Evolutionary conservation across 1,284 basidiomycete species (phyloP).

Genomic region (Puccinia triticina): DNA sequence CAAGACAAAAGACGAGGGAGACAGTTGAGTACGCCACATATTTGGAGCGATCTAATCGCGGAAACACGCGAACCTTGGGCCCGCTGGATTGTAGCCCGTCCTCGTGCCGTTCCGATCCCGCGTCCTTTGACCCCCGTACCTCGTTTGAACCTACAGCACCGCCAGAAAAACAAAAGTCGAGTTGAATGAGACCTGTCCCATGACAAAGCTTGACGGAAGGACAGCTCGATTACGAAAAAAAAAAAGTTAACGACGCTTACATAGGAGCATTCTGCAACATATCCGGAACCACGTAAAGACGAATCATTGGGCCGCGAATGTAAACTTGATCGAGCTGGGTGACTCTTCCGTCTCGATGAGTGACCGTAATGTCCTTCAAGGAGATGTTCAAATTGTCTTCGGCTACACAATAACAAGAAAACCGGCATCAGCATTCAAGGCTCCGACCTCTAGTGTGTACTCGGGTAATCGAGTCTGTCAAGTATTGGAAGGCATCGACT

Average conservation of each 20-base stretch:
- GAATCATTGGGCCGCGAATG: conserved; percentile 94
- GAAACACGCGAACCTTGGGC: conserved; percentile 59
- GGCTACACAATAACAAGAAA: conserved; percentile 65
- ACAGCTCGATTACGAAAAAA: conserved; percentile 36
- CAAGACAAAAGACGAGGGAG: background rate
- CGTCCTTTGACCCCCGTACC: conserved; percentile 77
- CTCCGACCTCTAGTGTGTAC: too few species aligned
- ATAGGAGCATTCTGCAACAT: conserved; percentile 99
- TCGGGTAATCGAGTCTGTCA: too few species aligned
- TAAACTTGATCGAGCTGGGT: conserved; percentile 99
- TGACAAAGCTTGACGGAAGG: conserved; percentile 15
- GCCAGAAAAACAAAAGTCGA: background rate
- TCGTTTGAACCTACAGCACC: conserved; percentile 46
- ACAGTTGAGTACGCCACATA: background rate
- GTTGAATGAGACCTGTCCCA: background rate
- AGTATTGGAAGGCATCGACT: background rate
- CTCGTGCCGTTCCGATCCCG: conserved; percentile 97
- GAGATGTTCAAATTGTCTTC: conserved; percentile 99
- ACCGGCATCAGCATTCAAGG: background rate
- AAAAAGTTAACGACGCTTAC: conserved; percentile 65
- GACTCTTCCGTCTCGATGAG: conserved; percentile 94
- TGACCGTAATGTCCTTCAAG: conserved; percentile 94
- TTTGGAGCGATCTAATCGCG: background rate
- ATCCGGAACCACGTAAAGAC: conserved; percentile 99
- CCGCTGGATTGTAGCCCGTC: conserved; percentile 93